Base-by-base conservation (phyloP, 2,329 filamentous ascomycete genomes). In the Magnaporthiopsis rhizophila region DNA sequence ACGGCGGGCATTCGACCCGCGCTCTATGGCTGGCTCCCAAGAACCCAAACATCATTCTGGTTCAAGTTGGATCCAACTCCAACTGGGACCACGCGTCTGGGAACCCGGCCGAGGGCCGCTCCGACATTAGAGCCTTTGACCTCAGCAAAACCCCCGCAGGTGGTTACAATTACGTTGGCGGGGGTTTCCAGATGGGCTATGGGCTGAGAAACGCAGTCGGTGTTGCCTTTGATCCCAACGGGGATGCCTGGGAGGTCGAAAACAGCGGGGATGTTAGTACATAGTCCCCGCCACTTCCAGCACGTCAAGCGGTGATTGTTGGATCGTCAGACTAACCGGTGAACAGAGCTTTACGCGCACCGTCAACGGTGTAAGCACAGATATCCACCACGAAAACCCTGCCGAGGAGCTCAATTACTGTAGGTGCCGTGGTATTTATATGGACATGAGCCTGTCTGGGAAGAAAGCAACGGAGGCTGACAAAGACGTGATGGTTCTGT, bases 381-480 rank as follows among this genome's bases (percentile, higher is more conserved):
- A 85, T 63, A 81, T 87, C 64, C 83, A 86, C 69, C 75, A 80
- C 59, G 78, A 87, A 71, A 89, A 89, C 69, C 86, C 86, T 1
- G 85, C 82, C 3, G 86, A 89, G 69, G 84, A 89, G 73, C 73
- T 89, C 69, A 89, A 89, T 73, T 88, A 83, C 73, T 79, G 85
- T 72, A 64, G 66, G 71, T 66, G 7, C 15, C 38, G 38, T 45
- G 38, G 38, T 6, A 18, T 38, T 1, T 45, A 18, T 18, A 45
- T 15, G 15, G 11, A 45, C 15, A 45, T 18, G 6, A 45, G 15
- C 12, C 38, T 34, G 4, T 21, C 3, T 7, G 2, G 24, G 50
- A n/a, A 30, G 36, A 21, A 9, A 18, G 34, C n/a, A 15, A 59
- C 57, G n/a, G 15, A 9, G 26, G 13, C 38, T 45, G 6, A 45